phyloP scores from a whole-genome alignment of 331 rosid species.

The Malus hybrid region DNA sequence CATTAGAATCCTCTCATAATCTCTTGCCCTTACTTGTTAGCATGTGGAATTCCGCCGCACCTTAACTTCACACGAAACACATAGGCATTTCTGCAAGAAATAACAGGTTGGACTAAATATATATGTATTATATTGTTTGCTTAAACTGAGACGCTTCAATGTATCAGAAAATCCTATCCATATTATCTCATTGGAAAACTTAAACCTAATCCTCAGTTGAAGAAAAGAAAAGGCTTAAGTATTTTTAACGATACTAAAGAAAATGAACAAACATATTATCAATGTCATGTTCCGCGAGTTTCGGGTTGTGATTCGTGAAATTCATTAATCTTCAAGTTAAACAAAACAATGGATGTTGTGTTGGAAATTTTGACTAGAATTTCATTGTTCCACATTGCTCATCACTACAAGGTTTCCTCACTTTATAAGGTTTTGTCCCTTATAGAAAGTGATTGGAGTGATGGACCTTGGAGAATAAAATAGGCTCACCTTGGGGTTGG shows the following conservation, averaged over 20 bases:
- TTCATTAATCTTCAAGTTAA: background rate
- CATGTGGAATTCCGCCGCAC: background rate
- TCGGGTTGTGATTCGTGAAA: background rate
- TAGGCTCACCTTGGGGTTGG: too few species aligned
- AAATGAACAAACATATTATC: background rate
- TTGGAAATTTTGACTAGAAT: too few species aligned
- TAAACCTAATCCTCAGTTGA: background rate
- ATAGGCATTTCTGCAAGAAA: background rate
- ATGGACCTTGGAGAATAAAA: too few species aligned
- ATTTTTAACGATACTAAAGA: background rate
- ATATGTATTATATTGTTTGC: background rate
- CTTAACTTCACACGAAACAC: background rate
- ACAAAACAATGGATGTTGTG: background rate
- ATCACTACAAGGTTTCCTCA: too few species aligned
- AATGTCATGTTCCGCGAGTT: background rate
- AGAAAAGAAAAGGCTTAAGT: background rate
- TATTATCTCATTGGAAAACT: background rate
- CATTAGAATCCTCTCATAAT: background rate
- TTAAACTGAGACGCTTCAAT: background rate
- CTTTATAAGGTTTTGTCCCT: too few species aligned
- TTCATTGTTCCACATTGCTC: too few species aligned
- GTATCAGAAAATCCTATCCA: background rate
- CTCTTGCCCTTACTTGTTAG: constrained; percentile 4
- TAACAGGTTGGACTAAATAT: background rate
- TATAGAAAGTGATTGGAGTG: too few species aligned